Evolutionary conservation across 140 eudicot genomes (phyloP).

Genomic region (Ambrosia hybrid): DNA sequence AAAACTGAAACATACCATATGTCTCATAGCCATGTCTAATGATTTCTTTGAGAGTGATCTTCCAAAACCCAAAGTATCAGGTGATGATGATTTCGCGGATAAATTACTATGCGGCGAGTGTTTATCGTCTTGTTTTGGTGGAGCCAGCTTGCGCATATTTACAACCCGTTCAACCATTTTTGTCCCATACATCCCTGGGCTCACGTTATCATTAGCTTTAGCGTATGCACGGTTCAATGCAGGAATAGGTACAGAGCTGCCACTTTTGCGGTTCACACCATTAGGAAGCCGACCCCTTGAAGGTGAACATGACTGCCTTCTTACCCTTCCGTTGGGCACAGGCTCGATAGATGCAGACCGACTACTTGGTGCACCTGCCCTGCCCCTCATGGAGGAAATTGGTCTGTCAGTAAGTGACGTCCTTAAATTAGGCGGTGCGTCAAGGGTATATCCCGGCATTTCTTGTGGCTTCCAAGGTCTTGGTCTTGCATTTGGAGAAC

Average conservation of each 20-base stretch:
- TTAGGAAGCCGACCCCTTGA: conserved; percentile 87
- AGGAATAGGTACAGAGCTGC: conserved; percentile 71
- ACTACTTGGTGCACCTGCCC: conserved; percentile 75
- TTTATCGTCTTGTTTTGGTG: conserved; percentile 82
- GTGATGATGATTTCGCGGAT: conserved; percentile 82
- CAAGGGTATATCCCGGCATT: conserved; percentile 93
- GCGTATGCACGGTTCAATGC: conserved; percentile 73
- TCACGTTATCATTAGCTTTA: conserved; percentile 76
- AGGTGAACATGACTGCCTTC: conserved; percentile 96
- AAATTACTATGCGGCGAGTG: conserved; percentile 70
- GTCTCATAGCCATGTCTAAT: conserved; percentile 95
- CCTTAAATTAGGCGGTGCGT: conserved; percentile 84
- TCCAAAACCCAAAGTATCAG: conserved; percentile 87
- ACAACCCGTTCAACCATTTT: conserved; percentile 92
- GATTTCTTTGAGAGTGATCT: conserved; percentile 89
- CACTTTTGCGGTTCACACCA: conserved; percentile 51
- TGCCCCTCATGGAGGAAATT: conserved; percentile 64
- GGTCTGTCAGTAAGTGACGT: conserved; percentile 80
- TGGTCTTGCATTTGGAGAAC: conserved; percentile 71
- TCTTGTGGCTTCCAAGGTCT: conserved; percentile 93
- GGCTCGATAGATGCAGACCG: conserved; percentile 93
- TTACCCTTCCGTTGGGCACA: conserved; percentile 57
- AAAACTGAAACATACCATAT: conserved; percentile 62
- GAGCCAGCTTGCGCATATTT: conserved; percentile 82
- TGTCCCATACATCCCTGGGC: conserved; percentile 73